Base-by-base conservation (phyloP, 805 yeast genomes). In the Pichia phayaonensis region DNA sequence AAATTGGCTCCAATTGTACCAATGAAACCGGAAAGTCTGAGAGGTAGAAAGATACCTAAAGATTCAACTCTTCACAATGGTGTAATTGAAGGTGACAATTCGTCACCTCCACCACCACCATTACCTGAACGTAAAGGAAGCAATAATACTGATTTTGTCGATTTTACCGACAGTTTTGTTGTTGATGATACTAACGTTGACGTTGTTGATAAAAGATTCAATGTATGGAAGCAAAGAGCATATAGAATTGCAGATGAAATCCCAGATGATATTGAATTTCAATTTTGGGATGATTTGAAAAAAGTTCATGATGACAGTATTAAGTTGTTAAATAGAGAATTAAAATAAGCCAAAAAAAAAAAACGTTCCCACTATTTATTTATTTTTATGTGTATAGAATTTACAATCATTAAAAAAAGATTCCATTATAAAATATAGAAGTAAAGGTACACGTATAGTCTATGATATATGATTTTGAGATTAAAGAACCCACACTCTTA, bases 191-290 rank as follows among this genome's bases (percentile, higher is more conserved):
- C 36, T 36, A 29, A 31, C 6, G 18, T 3, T 8, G 40, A 23
- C 3, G 15, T 40, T 27, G 38, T 21, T 16, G 86, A 81, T 55
- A 78, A 73, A 51, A 74, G 70, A 43, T 73, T 73, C 23, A 82
- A 78, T 21, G 57, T 69, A 20, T 84, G 90, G 90, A 74, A 72
- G 49, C 67, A 68, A 31, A 70, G 88, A 42, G 69, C 80, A 1
- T 54, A 65, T n/a, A 61, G 65, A 5, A 75, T 80, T 12, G 61
- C 70, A 11, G 59, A 64, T 44, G 64, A 61, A 49, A 62, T 77
- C 21, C 79, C 80, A 1, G 59, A 59, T 1, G 54, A 63, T 13
- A 66, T 75, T 12, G 61, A 65, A 18, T 62, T 77, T 49, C 64
- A 65, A 44, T 65, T 75, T 55, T 77, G 79, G 79, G 60, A 72